Conservation (phyloP, 1,139 yeast genomes). For the Kodamaea sp. region DNA sequence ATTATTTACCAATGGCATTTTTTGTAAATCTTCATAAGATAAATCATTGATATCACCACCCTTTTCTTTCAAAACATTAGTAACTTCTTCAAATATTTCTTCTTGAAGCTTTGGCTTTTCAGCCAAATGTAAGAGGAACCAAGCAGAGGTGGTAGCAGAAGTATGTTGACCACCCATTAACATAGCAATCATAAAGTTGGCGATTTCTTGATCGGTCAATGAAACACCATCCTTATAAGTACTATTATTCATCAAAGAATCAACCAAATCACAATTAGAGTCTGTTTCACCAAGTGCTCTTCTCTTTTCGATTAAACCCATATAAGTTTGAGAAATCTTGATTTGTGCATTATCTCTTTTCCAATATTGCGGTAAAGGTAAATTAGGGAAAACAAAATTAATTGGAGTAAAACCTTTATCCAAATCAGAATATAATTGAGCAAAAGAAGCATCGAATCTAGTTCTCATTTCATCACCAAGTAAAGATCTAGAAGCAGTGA, state of each 20-base stretch:
- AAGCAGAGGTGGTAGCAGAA: constrained; percentile 91
- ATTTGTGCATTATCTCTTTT: constrained; percentile 85
- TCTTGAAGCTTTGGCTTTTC: constrained; percentile 82
- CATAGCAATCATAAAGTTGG: constrained; percentile 89
- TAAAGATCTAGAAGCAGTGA: constrained; percentile 89
- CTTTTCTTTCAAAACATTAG: constrained; percentile 48
- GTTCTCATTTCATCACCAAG: constrained; percentile 90
- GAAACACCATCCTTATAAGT: constrained; percentile 89
- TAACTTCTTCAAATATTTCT: constrained; percentile 71
- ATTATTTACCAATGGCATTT: constrained; percentile 77
- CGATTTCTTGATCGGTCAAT: constrained; percentile 94
- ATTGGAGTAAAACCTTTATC: constrained; percentile 97
- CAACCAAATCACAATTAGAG: constrained; percentile 83
- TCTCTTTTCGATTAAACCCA: constrained; percentile 72
- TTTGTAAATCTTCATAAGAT: constrained; percentile 77
- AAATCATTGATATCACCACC: constrained; percentile 50
- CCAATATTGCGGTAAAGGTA: constrained; percentile 84
- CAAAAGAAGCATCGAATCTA: constrained; percentile 78
- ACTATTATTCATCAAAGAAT: constrained; percentile 75
- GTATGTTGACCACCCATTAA: constrained; percentile 99
- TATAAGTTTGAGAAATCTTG: constrained; percentile 74
- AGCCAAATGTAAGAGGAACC: constrained; percentile 90
- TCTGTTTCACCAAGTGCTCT: constrained; percentile 68
- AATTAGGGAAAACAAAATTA: constrained; percentile 90
- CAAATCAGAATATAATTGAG: constrained; percentile 80